Evolutionary conservation across 345 rosid species (phyloP).

Genomic region (Anacardium occidentale): DNA sequence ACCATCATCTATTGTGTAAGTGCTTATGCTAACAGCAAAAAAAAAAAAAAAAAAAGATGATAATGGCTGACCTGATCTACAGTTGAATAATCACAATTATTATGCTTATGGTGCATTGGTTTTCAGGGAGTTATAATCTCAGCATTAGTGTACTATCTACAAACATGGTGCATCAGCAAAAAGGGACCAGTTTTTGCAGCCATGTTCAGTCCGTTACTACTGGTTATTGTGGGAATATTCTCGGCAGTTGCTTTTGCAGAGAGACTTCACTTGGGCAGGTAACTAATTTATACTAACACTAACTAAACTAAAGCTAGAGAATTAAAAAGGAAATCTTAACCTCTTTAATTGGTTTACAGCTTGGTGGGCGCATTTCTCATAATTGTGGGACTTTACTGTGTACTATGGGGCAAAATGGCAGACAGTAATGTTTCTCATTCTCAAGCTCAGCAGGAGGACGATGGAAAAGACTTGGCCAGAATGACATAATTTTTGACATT

Average conservation of each 20-base stretch:
- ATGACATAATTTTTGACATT: slow-evolving; percentile 1
- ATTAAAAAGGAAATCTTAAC: not conserved
- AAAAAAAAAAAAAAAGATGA: no score
- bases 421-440: slow-evolving; percentile 7
- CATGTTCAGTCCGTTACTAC: slow-evolving; percentile 35
- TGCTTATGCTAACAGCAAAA: not conserved
- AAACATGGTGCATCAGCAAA: slow-evolving; percentile 39
- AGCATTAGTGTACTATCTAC: slow-evolving; percentile 32
- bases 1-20: slow-evolving; percentile 39
- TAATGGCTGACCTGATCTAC: no score
- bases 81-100: no score
- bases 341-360: slow-evolving; percentile 17
- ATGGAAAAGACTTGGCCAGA: slow-evolving; percentile 2
- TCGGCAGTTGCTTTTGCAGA: slow-evolving; percentile 46
- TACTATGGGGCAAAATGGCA: slow-evolving; percentile 40
- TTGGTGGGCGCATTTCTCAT: slow-evolving; percentile 34
- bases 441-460: not conserved
- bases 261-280: slow-evolving; percentile 44
- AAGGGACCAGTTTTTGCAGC: slow-evolving; percentile 48
- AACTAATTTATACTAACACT: not conserved
- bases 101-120: not conserved
- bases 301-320: not conserved
- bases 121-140: slow-evolving; percentile 41
- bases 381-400: slow-evolving; percentile 37
- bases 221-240: slow-evolving; percentile 38